These are phyloP conservation scores for Colletotrichum magnum DNA, from an alignment of 2,329 filamentous ascomycete genomes.

Conservation along the genomic window DNA sequence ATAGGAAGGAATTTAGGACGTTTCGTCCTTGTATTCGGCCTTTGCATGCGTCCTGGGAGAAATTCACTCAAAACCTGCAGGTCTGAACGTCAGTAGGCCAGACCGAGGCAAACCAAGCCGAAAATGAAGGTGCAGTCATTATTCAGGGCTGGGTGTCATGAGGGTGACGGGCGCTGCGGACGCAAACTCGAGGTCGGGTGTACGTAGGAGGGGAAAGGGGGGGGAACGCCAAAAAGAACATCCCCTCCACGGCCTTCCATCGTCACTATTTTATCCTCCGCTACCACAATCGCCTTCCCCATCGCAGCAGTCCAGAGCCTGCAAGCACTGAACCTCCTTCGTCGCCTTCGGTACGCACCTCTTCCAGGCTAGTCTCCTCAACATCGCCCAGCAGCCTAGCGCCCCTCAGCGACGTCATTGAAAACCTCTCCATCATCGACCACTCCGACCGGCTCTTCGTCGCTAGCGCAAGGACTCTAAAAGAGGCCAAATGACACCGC, in stretches of 20 bases:
- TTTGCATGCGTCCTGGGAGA: constrained; percentile 39
- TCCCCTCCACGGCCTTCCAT: no score
- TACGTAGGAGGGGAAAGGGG: no score
- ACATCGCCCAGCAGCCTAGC: constrained; percentile 67
- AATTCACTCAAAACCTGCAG: constrained; percentile 48
- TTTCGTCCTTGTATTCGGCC: constrained; percentile 16
- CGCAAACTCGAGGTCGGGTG: no score
- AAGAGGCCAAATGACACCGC: constrained; percentile 66
- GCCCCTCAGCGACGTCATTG: constrained; percentile 60
- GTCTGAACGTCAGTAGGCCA: constrained; percentile 36
- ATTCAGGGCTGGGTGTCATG: no score
- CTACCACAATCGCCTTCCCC: not conserved
- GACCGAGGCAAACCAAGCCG: no score
- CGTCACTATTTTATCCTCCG: no score
- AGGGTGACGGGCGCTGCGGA: no score
- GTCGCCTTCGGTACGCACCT: constrained; percentile 60
- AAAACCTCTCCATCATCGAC: constrained; percentile 47
- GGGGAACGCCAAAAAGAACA: no score
- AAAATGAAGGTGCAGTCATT: no score
- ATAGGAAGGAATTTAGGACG: constrained; percentile 56
- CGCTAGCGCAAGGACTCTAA: not conserved
- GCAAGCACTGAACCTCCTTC: no score
- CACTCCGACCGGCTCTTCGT: not conserved
- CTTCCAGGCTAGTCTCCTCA: constrained; percentile 70
- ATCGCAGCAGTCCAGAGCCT: not conserved